phyloP scores from a whole-genome alignment of 2,329 filamentous ascomycete genomes.

The Ophiosphaerella narmari region DNA sequence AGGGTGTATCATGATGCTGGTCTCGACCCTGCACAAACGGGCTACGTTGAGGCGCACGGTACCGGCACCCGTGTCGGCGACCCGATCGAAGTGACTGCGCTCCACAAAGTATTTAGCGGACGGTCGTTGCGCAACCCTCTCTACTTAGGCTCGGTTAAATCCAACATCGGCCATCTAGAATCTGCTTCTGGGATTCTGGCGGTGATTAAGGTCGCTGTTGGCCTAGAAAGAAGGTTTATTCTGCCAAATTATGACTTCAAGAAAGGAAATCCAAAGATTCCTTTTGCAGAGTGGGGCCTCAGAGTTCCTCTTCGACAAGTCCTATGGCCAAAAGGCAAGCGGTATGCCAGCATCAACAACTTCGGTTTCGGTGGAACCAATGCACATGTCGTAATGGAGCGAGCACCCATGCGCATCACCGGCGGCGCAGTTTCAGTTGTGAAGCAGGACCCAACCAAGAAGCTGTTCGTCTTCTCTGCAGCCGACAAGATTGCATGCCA shows the following conservation, averaged over 20 bases:
- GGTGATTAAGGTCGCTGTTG: constrained; percentile 46
- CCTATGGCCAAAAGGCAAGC: constrained; percentile 28
- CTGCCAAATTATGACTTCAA: constrained; percentile 46
- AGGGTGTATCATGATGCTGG: too few relatives aligned
- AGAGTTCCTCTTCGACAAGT: constrained; percentile 18
- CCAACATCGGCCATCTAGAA: constrained; percentile 42
- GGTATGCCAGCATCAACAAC: constrained; percentile 52
- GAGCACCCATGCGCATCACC: too few relatives aligned
- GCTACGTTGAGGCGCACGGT: constrained; percentile 25
- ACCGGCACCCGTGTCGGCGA: constrained; percentile 62
- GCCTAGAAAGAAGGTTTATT: constrained; percentile 47
- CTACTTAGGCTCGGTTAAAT: constrained; percentile 36
- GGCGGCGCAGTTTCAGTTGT: too few relatives aligned
- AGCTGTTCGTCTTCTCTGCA: constrained; percentile 25
- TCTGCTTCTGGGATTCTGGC: constrained; percentile 24
- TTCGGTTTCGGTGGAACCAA: constrained; percentile 54
- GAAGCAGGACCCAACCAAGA: constrained; percentile 1
- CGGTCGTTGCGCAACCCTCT: constrained; percentile 23
- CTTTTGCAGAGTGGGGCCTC: constrained; percentile 26
- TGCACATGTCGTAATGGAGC: neutral
- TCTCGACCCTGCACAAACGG: too few relatives aligned
- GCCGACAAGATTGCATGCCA: constrained; percentile 21
- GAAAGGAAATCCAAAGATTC: constrained; percentile 36
- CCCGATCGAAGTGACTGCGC: constrained; percentile 32
- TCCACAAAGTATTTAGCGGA: constrained; percentile 27